phyloP scores from a whole-genome alignment of 2,329 filamentous ascomycete species.

The Chrysoporthe austroafricana region DNA sequence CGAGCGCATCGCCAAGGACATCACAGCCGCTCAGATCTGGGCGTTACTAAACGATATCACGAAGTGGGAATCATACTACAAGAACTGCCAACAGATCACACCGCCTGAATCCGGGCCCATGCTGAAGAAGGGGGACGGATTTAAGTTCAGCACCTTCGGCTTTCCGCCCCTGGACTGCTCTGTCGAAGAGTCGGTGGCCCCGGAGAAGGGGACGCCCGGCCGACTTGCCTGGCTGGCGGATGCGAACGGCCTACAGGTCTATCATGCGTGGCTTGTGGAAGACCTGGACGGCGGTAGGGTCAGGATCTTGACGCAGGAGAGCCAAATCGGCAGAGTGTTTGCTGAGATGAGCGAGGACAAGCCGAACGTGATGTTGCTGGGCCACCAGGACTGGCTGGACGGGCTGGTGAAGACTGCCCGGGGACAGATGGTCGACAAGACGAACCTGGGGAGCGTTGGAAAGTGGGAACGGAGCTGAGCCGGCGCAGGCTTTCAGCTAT shows the following conservation, averaged over 20 bases:
- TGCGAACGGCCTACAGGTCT: conserved; percentile 33
- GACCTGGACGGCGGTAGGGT: conserved; percentile 35
- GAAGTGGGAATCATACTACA: conserved; percentile 38
- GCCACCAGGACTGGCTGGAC: conserved; percentile 38
- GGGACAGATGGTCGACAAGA: conserved; percentile 18
- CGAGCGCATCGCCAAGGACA: conserved; percentile 35
- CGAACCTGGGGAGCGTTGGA: conserved; percentile 23
- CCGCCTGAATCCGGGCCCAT: conserved; percentile 33
- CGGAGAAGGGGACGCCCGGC: conserved; percentile 27
- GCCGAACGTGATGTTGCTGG: conserved; percentile 36
- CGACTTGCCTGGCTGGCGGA: conserved; percentile 36
- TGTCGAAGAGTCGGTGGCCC: conserved; percentile 34
- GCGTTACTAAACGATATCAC: conserved; percentile 33
- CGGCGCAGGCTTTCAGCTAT: not conserved
- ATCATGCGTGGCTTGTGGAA: conserved; percentile 38
- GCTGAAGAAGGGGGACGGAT: conserved; percentile 34
- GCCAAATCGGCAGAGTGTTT: conserved; percentile 36
- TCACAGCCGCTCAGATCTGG: conserved; percentile 36
- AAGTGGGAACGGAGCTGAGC: conserved; percentile 14
- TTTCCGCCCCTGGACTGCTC: conserved; percentile 33
- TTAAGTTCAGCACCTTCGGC: conserved; percentile 38
- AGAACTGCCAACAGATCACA: conserved; percentile 33
- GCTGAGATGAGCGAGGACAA: conserved; percentile 30
- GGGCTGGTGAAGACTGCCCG: conserved; percentile 29
- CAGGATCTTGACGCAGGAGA: conserved; percentile 37